Conservation (phyloP, 345 rosid species). For the Clarkia xantiana region DNA sequence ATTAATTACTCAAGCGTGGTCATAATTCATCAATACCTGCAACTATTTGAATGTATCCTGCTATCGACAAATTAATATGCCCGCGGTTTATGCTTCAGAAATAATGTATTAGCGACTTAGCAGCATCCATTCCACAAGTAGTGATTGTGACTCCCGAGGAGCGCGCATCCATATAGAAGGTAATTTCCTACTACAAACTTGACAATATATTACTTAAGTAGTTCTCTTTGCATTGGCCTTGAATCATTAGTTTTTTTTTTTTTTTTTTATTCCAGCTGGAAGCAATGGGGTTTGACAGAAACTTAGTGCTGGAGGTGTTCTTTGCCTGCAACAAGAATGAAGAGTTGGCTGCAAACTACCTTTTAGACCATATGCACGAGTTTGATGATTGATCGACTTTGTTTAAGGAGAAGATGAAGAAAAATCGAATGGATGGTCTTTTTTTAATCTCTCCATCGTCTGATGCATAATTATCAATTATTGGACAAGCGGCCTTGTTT, state of each 20-base stretch:
- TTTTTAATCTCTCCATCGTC: too few species aligned
- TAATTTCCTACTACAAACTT: conserved; percentile 11
- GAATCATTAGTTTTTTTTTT: not conserved
- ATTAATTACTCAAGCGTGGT: not conserved
- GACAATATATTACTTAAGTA: not conserved
- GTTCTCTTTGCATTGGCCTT: not conserved
- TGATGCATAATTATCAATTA: too few species aligned
- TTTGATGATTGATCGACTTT: conserved; percentile 45
- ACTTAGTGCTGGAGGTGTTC: conserved; percentile 68
- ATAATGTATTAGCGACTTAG: conserved; percentile 48
- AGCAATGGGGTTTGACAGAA: conserved; percentile 87
- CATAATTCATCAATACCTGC: not conserved
- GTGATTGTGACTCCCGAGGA: conserved; percentile 80
- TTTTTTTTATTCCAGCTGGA: conserved; percentile 39
- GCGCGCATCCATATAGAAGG: conserved; percentile 86
- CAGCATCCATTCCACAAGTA: conserved; percentile 64
- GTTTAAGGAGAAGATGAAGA: too few species aligned
- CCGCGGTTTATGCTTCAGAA: conserved; percentile 21
- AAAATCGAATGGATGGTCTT: too few species aligned
- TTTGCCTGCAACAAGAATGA: conserved; percentile 95
- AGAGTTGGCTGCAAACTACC: conserved; percentile 95
- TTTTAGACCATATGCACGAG: conserved; percentile 83
- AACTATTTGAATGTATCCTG: not conserved
- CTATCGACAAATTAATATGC: not conserved
- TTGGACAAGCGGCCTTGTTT: too few species aligned